Base-by-base conservation (phyloP, 257 asterid genomes). In the Nicotiana tabacum region DNA sequence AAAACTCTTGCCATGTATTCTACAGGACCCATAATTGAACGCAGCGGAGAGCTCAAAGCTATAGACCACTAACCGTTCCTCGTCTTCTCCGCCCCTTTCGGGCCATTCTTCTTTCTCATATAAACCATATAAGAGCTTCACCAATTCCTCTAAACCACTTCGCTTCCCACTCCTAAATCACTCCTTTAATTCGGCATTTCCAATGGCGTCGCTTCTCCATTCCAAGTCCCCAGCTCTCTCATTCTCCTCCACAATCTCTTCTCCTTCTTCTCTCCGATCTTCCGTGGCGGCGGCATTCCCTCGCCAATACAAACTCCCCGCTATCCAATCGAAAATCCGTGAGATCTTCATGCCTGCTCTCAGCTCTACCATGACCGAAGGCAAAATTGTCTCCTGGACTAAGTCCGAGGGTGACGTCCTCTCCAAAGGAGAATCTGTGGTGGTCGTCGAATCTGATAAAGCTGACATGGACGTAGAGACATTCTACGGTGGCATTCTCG, bases 301-400 rank as follows among this genome's bases (percentile, higher is more conserved):
- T 86, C 83, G 79, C 11, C 70, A 18, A 17, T 33, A 77, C 43
- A 84, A 69, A 46, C 86, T 83, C 81, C 93, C 87, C 11, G n/a
- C 65, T 35, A 83, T 92, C 67, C 88, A 81, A 57, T 89, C 94
- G 35, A 94, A 94, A 92, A 91, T 94, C 91, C 96, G 97, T 3
- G 98, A 94, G 88, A 92, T 94, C 66, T 94, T 92, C 92, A 94
- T 94, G 98, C 98, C 98, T 15, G 98, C 98, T 0, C 93, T 94
- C 82, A 92, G 97, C 85, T 94, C 98, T 64, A 94, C 98, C 65
- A 94, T 94, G 98, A 94, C 98, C 33, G 98, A 94, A 83, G 98
- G 98, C 12, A 94, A 94, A 77, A 94, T 92, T 86, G 98, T 94
- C 37, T 88, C 91, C 48, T 94, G 98, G 98, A 21, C 90, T 35